Conservation (phyloP, 495 filamentous ascomycete species). For the Neurospora terricola region DNA sequence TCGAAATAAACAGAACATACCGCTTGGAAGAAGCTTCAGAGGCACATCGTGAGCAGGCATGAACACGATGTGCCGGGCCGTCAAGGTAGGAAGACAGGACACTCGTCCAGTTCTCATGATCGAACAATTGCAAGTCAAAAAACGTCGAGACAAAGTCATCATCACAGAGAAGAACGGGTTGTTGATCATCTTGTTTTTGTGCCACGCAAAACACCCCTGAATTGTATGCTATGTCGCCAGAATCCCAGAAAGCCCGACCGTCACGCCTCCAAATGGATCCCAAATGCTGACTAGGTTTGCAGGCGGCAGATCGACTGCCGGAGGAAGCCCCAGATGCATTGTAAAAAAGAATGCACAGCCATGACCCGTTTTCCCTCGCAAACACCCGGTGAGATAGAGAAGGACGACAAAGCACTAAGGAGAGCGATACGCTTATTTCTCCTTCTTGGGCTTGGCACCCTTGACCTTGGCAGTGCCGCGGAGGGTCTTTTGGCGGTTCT, state of each 20-base stretch:
- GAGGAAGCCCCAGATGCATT: slow-evolving; percentile 15
- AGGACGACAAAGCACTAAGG: slow-evolving; percentile 16
- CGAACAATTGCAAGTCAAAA: no score
- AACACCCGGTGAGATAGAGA: slow-evolving; percentile 14
- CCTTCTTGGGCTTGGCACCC: slow-evolving; percentile 77
- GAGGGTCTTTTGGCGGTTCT: slow-evolving; percentile 98
- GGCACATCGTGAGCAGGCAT: no score
- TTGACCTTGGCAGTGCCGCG: slow-evolving; percentile 86
- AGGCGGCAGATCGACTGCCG: slow-evolving; percentile 15
- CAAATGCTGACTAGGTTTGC: slow-evolving; percentile 10
- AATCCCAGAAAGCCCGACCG: slow-evolving; percentile 23
- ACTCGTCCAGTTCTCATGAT: no score
- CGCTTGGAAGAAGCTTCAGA: no score
- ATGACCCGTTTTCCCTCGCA: slow-evolving; percentile 5
- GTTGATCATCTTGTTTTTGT: neutral
- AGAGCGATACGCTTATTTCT: slow-evolving; percentile 38
- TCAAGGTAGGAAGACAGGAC: neutral
- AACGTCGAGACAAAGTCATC: no score
- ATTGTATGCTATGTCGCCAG: slow-evolving; percentile 28
- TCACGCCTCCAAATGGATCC: slow-evolving; percentile 23
- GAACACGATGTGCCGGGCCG: no score
- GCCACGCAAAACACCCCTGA: slow-evolving; percentile 16
- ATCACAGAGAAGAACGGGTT: no score
- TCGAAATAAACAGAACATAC: no score
- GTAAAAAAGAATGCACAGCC: slow-evolving; percentile 22